A percentile compares a stretch with the other conserved stretches of the same genome.
These are phyloP conservation scores for Centella asiatica DNA, from an alignment of 129 eudicot genomes.

Conservation along the genomic window DNA sequence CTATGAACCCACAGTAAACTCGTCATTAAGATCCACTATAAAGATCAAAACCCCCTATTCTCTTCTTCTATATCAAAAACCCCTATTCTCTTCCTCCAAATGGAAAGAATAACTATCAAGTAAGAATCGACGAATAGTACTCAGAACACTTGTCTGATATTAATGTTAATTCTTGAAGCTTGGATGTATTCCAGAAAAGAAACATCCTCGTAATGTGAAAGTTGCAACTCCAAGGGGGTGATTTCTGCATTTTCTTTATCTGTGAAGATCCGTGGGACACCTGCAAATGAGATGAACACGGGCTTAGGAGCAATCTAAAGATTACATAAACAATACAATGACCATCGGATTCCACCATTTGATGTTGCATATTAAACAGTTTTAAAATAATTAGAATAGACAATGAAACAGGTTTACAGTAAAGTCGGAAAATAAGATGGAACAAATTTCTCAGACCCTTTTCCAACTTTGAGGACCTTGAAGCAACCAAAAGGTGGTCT, in stretches of 20 bases:
- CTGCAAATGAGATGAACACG: constrained; percentile 26
- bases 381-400: not conserved
- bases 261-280: constrained; percentile 79
- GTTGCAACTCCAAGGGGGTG: constrained; percentile 37
- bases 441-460: too few relatives aligned
- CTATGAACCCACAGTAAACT: too few relatives aligned
- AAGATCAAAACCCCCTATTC: too few relatives aligned
- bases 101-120: too few relatives aligned
- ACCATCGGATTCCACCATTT: not conserved
- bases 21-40: too few relatives aligned
- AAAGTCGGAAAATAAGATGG: not conserved
- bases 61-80: not conserved
- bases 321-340: not conserved
- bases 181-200: constrained; percentile 67
- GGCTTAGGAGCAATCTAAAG: not conserved
- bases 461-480: not conserved
- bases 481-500: not conserved
- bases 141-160: constrained; percentile 87
- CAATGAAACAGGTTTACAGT: not conserved
- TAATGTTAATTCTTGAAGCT: constrained; percentile 89
- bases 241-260: constrained; percentile 72
- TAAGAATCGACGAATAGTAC: not conserved
- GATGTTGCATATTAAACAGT: not conserved
- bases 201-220: constrained; percentile 38
- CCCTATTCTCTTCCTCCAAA: not conserved